phyloP scores from a whole-genome alignment of 768 basidiomycete genomes.

The Naganishia kalamii region DNA sequence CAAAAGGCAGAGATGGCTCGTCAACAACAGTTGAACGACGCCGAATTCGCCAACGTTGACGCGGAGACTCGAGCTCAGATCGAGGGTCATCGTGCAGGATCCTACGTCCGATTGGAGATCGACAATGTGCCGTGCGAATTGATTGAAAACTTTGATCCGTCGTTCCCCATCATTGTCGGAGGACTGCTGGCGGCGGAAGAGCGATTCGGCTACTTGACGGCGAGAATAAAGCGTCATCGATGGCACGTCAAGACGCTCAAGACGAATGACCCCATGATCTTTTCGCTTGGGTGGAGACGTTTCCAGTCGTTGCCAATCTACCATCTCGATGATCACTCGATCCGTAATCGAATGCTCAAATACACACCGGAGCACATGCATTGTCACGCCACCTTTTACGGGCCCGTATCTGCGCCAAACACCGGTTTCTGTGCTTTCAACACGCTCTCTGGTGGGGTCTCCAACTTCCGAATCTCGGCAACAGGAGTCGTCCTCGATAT shows the following conservation, averaged over 20 bases:
- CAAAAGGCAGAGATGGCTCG: slow-evolving; percentile 85
- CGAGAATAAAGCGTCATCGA: slow-evolving; percentile 89
- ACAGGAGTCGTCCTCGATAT: slow-evolving; percentile 92
- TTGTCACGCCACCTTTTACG: slow-evolving; percentile 96
- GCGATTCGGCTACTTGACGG: slow-evolving; percentile 86
- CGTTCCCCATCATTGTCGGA: slow-evolving; percentile 83
- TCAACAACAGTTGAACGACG: slow-evolving; percentile 72
- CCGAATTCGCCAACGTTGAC: slow-evolving; percentile 76
- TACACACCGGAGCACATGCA: slow-evolving; percentile 99
- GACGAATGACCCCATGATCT: slow-evolving; percentile 91
- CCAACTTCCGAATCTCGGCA: slow-evolving; percentile 82
- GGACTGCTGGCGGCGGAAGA: slow-evolving; percentile 85
- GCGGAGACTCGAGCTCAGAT: slow-evolving; percentile 70
- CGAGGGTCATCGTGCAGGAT: slow-evolving; percentile 83
- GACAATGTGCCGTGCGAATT: slow-evolving; percentile 78
- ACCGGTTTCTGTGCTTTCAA: slow-evolving; percentile 98
- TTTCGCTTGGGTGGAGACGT: slow-evolving; percentile 95
- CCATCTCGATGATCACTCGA: slow-evolving; percentile 92
- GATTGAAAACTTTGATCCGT: slow-evolving; percentile 85
- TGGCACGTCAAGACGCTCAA: slow-evolving; percentile 89
- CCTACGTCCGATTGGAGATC: slow-evolving; percentile 89
- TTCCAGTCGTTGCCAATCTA: slow-evolving; percentile 95
- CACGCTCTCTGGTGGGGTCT: slow-evolving; percentile 58
- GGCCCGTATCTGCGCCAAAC: slow-evolving; percentile 82
- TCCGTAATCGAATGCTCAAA: slow-evolving; percentile 98